Evolutionary conservation across 768 basidiomycete species (phyloP), one percentile per base, ranked within the genome.

Genomic region (Antrodiella citrinella): DNA sequence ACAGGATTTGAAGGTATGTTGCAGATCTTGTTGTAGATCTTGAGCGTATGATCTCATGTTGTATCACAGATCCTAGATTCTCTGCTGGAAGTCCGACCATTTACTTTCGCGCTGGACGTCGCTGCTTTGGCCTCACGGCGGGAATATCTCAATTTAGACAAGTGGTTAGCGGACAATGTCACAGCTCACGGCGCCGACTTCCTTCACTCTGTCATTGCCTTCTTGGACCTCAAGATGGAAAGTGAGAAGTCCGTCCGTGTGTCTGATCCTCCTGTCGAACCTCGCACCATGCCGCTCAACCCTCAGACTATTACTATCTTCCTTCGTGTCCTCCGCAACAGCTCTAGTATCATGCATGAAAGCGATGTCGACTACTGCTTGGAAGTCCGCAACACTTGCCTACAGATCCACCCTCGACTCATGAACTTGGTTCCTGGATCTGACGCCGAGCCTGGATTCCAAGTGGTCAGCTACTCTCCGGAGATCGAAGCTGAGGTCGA

Each of bases 401-500:
- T 98, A 24, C 94, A 97, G 63, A 84, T 97, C 44, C 90, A 98
- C 60, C 96, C 96, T 42, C 86, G 94, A 48, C 80, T 99, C 45
- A 94, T 99, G 89, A 93, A 84, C 65, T 78, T 99, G 19, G 78
- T 79, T 18, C 94, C 96, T 18, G 82, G 82, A 39, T 78, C 83
- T 19, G 93, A 97, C 54, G 75, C 78, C 20, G 95, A 98, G 63
- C 92, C 93, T 19, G 95, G 94, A 20, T 86, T 95, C 64, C 75
- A 81, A 3, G 94, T 96, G 19, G 82, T 94, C 63, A 83, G 73
- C 51, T 98, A 96, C 69, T 75, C 89, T 4, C 68, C 84, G 44
- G 94, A 97, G 59, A 87, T 95, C 49, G 91, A 96, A 65, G 73
- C 80, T 10, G 93, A 97, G 68, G 93, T 96, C 50, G 96, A 98